Percentiles rank a stretch among this genome's conserved stretches.
These are phyloP conservation scores for Friedmanniomyces endolithicus DNA, from an alignment of 495 filamentous ascomycete genomes.

Conservation along the genomic window DNA sequence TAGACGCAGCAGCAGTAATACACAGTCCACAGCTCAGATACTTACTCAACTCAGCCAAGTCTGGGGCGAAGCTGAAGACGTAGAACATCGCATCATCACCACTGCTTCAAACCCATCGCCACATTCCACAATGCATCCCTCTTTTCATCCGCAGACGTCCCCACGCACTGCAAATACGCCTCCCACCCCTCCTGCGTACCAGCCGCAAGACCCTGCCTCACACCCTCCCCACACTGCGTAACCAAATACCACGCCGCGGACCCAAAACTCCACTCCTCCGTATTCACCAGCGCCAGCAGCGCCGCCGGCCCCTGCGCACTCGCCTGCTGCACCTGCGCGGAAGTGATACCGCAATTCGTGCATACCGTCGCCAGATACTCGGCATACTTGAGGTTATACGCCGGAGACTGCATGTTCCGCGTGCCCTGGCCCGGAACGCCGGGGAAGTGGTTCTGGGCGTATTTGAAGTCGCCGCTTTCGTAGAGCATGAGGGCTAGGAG, in stretches of 20 bases:
- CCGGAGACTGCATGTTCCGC: conserved; percentile 59
- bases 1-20: too few relatives aligned
- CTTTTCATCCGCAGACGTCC: conserved; percentile 37
- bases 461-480: conserved; percentile 47
- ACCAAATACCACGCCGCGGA: conserved; percentile 63
- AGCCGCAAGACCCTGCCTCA: conserved; percentile 36
- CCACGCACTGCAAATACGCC: conserved; percentile 56
- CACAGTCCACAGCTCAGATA: too few relatives aligned
- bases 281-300: conserved; percentile 46
- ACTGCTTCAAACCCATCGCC: conserved; percentile 11
- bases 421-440: conserved; percentile 60
- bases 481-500: conserved; percentile 33
- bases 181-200: conserved; percentile 45
- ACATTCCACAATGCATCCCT: conserved; percentile 45
- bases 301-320: conserved; percentile 30
- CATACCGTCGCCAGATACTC: conserved; percentile 19
- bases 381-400: conserved; percentile 53
- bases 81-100: neutral
- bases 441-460: conserved; percentile 32
- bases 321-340: conserved; percentile 11
- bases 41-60: too few relatives aligned
- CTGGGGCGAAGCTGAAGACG: too few relatives aligned
- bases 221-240: conserved; percentile 44
- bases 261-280: conserved; percentile 55
- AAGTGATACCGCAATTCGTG: conserved; percentile 10